These are phyloP conservation scores for Cadophora malorum DNA, from an alignment of 2,329 filamentous ascomycete genomes.

Conservation along the genomic window DNA sequence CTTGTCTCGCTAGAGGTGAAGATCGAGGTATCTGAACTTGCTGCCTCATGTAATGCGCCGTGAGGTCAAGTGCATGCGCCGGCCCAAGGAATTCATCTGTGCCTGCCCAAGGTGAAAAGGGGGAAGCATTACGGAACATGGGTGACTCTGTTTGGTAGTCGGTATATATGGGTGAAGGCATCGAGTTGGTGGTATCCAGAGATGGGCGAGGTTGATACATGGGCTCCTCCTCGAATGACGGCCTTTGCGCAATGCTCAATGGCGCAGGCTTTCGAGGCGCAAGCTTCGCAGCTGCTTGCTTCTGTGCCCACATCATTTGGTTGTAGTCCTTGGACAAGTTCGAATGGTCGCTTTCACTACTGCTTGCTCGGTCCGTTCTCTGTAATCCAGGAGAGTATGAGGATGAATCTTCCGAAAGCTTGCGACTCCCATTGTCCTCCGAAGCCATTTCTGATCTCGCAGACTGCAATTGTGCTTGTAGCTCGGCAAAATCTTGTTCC, in stretches of 20 bases:
- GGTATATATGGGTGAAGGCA: conserved; percentile 40
- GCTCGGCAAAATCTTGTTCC: conserved; percentile 61
- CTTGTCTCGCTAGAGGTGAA: conserved; percentile 28
- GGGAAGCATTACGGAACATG: conserved; percentile 38
- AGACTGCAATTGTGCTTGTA: conserved; percentile 59
- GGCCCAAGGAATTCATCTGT: conserved; percentile 39
- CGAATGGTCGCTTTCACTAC: conserved; percentile 41
- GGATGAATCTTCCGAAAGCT: conserved; percentile 33
- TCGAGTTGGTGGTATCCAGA: conserved; percentile 32
- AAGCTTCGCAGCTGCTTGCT: conserved; percentile 26
- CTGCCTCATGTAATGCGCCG: conserved; percentile 37
- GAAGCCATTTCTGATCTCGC: conserved; percentile 33
- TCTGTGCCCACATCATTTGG: conserved; percentile 35
- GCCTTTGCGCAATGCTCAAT: conserved; percentile 25
- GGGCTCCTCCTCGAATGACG: conserved; percentile 29
- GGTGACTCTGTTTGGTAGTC: conserved; percentile 39
- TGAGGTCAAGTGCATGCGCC: conserved; percentile 36
- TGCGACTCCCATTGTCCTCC: conserved; percentile 35
- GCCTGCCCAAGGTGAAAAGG: conserved; percentile 38
- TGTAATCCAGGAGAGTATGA: conserved; percentile 35
- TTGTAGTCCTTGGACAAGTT: conserved; percentile 38
- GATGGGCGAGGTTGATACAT: conserved; percentile 30
- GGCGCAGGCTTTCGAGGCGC: conserved; percentile 25
- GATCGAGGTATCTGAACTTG: conserved; percentile 30
- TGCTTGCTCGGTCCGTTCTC: conserved; percentile 39